Conservation (phyloP, 257 asterid genomes). For the Galeopsis tetrahit region DNA sequence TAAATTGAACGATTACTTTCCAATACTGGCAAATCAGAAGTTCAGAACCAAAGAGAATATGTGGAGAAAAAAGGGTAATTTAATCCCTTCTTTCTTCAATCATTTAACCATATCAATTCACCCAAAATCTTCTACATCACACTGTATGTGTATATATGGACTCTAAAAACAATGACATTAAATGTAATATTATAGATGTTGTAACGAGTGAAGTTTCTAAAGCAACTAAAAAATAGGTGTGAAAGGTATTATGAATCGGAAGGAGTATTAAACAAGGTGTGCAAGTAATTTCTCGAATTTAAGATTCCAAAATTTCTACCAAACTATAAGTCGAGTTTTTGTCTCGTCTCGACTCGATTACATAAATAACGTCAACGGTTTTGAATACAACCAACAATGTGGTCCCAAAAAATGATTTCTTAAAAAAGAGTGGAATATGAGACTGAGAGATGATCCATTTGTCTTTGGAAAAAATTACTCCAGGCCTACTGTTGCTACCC, state of each 20-base stretch:
- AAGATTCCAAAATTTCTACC: background rate
- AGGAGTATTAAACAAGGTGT: too few species aligned
- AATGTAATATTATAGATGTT: too few species aligned
- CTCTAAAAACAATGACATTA: too few species aligned
- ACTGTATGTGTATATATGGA: too few species aligned
- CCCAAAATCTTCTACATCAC: background rate
- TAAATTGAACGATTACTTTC: background rate
- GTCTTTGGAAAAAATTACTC: background rate
- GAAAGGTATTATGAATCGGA: too few species aligned
- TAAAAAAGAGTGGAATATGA: constrained; percentile 20
- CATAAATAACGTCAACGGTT: background rate
- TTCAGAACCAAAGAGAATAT: constrained; percentile 13
- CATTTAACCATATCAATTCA: constrained; percentile 3
- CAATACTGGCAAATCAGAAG: constrained; percentile 4
- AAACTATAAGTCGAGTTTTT: too few species aligned
- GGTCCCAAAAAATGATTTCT: constrained; percentile 35
- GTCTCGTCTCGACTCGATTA: background rate
- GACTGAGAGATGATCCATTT: constrained; percentile 35
- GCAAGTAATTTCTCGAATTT: too few species aligned
- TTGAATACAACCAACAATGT: constrained; percentile 3
- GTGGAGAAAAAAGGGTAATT: background rate
- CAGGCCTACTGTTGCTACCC: constrained; percentile 25
- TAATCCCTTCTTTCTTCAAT: constrained; percentile 8
- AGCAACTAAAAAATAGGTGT: too few species aligned
- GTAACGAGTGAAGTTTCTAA: too few species aligned